Base-by-base conservation (phyloP, 1,139 yeast species). In the Barnettozyma hawaiiensis region DNA sequence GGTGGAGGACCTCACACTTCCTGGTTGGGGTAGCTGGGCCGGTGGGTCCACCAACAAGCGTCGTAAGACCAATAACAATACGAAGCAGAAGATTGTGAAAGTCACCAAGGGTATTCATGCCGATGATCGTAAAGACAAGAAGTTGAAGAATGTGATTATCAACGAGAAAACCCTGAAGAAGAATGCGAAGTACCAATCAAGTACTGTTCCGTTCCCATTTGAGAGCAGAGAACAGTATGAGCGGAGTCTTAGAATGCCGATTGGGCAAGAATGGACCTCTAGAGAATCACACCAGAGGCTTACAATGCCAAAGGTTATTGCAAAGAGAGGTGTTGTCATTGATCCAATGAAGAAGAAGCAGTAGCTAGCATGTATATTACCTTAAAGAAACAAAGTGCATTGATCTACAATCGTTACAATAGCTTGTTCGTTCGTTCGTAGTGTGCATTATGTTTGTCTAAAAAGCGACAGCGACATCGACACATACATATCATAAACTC, bases 181-280 rank as follows among this genome's bases (percentile, higher is more conserved):
- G 73, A 83, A 81, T 58, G 68, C 78, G 60, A 86, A 86, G 63
- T 90, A 86, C 65, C 90, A 83, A 61, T 84, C 96, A 4, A 74
- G 81, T 38, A 78, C 81, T 21, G 96, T 92, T 40, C 98, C 98
- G 24, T 90, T 81, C 74, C 97, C 97, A 45, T 92, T 75, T 63
- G 97, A 92, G 65, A 83, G 83, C 47, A 75, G 83, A 59, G 98
- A 89, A 61, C 97, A 92, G 66, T 94, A 92, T 63, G 98, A 92
- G 64, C 76, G 96, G 60, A 81, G 95, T 3, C 70, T 92, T 57
- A 76, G 96, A 60, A 84, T 89, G 89, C 97, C 98, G n/a, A 70
- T 92, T 48, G 98, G 98, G 26, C 95, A 86, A 64, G 96, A 92
- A 67, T 92, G 97, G 97, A 81, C 94, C 5, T 77, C 95, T 11